Percentiles rank a stretch among this genome's conserved stretches.
Conservation (phyloP, 2,329 filamentous ascomycete genomes). For the Emergomyces orientalis region DNA sequence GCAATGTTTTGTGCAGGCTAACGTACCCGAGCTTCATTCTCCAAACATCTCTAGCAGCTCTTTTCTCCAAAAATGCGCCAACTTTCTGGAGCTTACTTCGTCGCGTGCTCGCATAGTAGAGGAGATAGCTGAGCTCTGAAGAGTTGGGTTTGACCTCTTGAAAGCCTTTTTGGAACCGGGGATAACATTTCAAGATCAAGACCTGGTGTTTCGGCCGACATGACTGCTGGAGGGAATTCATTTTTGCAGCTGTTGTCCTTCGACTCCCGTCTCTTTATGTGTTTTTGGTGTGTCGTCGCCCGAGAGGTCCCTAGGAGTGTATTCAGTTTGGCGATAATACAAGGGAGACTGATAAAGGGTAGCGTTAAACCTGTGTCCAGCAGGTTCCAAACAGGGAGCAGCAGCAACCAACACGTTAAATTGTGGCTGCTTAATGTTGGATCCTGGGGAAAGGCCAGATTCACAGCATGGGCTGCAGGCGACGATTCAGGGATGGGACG, state of each 20-base stretch:
- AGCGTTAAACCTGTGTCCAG: not conserved
- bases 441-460: not conserved
- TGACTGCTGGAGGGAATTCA: conserved; percentile 51
- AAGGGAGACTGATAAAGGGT: not conserved
- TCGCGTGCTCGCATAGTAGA: conserved; percentile 93
- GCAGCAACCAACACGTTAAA: not conserved
- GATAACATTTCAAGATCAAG: conserved; percentile 91
- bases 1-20: conserved; percentile 14
- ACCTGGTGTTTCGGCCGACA: conserved; percentile 93
- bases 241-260: conserved; percentile 20
- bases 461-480: not conserved
- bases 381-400: not conserved
- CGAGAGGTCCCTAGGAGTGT: not conserved
- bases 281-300: not conserved
- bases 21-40: conserved; percentile 73
- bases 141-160: conserved; percentile 93
- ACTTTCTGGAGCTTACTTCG: conserved; percentile 95
- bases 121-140: conserved; percentile 90
- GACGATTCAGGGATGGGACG: not conserved
- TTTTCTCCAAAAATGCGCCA: conserved; percentile 86
- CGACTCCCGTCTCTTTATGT: not conserved
- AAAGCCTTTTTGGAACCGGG: conserved; percentile 79
- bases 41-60: conserved; percentile 85
- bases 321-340: not conserved
- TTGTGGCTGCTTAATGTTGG: not conserved